Percentiles rank a stretch among this genome's conserved stretches.
phyloP scores from a whole-genome alignment of 106 monocot genomes.

The Alisma plantagoaquatica region DNA sequence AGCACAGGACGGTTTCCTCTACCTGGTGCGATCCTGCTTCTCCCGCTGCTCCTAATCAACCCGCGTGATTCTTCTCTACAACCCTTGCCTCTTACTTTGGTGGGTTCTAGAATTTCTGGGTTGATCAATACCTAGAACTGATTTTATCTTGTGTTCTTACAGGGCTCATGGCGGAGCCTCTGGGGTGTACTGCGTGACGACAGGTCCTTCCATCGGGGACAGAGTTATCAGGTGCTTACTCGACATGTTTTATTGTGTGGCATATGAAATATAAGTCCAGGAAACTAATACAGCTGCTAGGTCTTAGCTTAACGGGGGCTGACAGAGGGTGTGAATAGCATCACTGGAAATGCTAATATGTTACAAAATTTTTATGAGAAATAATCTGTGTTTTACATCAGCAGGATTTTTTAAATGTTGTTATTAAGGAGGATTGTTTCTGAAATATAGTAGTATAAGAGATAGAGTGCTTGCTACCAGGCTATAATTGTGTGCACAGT shows the following conservation, averaged over 20 bases:
- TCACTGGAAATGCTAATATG: not conserved
- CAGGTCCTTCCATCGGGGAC: slow-evolving; percentile 38
- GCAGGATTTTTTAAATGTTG: not conserved
- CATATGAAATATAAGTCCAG: not conserved
- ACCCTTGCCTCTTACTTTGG: too few species aligned
- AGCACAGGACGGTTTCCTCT: slow-evolving; percentile 59
- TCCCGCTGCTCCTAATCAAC: not conserved
- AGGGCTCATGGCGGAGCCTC: slow-evolving; percentile 86
- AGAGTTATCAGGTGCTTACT: slow-evolving; percentile 51
- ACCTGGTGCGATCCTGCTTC: slow-evolving; percentile 23
- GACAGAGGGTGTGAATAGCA: too few species aligned
- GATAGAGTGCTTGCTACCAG: too few species aligned
- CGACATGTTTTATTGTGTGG: not conserved
- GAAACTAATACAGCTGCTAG: too few species aligned
- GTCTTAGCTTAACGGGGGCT: too few species aligned
- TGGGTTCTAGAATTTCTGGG: too few species aligned
- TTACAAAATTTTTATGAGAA: not conserved
- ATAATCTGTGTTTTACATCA: not conserved
- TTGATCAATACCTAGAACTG: too few species aligned
- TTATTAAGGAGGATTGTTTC: not conserved
- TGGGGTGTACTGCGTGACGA: slow-evolving; percentile 69
- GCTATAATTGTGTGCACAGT: too few species aligned
- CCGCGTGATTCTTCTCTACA: too few species aligned
- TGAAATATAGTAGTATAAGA: too few species aligned
- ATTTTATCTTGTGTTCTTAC: too few species aligned